Base-by-base conservation (phyloP, 805 yeast genomes). In the Kuraishia molischiana region DNA sequence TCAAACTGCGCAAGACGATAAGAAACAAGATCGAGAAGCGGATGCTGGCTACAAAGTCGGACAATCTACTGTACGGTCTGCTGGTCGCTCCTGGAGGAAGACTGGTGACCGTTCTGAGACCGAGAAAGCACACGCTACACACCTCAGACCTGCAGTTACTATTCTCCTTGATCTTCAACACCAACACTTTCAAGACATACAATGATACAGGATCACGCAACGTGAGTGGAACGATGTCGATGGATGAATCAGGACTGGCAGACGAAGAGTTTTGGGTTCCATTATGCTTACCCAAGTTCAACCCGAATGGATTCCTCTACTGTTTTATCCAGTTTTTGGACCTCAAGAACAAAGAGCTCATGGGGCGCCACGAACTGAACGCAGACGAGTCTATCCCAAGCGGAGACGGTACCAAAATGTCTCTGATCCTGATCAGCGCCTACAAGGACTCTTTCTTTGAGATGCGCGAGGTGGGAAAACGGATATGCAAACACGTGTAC, bases 191-290 rank as follows among this genome's bases (percentile, higher is more conserved):
- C 44, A 62, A 62, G 19, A 64, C 63, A 21, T 28, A 42, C 18
- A 24, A 32, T 5, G 36, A 20, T 10, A 44, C 41, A 9, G n/a
- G n/a, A n/a, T n/a, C n/a, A n/a, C n/a, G n/a, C n/a, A n/a, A n/a
- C n/a, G 52, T 49, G 8, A 47, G 46, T n/a, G 45, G 40, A 5
- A 31, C 36, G 3, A 10, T 21, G 14, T 18, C 20, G 18, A 5
- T 9, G n/a, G 17, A 11, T 13, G 40, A 38, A 20, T 39, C 35
- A 6, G 40, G 38, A 48, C 40, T 46, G 34, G 43, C 71, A 46
- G 52, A 66, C 40, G 83, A 83, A 46, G 96, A 89, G 51, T 74
- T 86, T 41, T 92, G 97, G 97, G 73, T 85, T 10, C 98, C 98
- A 0, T 67, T 90, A 1, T 90, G 98, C 56, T 67, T 90, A 54